Evolutionary conservation across 306 rosid genomes (phyloP), one percentile per base, ranked within the genome.

Genomic region (Datisca glomerata): DNA sequence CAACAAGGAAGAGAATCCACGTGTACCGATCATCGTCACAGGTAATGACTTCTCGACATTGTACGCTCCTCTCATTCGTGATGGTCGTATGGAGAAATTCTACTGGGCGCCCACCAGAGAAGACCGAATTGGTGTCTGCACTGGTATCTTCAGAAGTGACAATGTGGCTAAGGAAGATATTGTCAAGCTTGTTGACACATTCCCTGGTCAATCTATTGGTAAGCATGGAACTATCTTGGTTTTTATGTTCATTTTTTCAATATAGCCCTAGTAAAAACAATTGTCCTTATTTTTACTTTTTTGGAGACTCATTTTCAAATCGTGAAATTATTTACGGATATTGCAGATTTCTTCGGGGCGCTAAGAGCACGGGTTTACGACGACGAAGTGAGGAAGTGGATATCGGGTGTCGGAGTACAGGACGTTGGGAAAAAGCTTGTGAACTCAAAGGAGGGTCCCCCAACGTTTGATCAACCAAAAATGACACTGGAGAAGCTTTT

Each of bases 171-270:
- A 8, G 0, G 63, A 46, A 0, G 80, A 62, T 15, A n/a, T 79
- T 43, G 51, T 75, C 40, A 74, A 65, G 64, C 9, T 79, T 54
- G 91, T 79, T 20, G 91, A 79, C 54, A 49, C 78, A 25, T 79
- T 79, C 73, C 91, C 91, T 10, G 91, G 91, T 29, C 91, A 79
- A 71, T 74, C 84, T 41, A 79, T 79, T 12, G 91, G 89, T 74
- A 58, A 65, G n/a, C n/a, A n/a, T n/a, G n/a, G n/a, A n/a, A n/a
- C n/a, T n/a, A n/a, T n/a, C n/a, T n/a, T n/a, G n/a, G n/a, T n/a
- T n/a, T n/a, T n/a, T n/a, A n/a, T n/a, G n/a, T n/a, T n/a, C n/a
- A n/a, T n/a, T n/a, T n/a, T n/a, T n/a, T n/a, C n/a, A n/a, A n/a
- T n/a, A n/a, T n/a, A n/a, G n/a, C n/a, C n/a, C n/a, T n/a, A n/a